Evolutionary conservation across 177 flowering plant species (phyloP).

Genomic region (Tripterygium wilfordii): DNA sequence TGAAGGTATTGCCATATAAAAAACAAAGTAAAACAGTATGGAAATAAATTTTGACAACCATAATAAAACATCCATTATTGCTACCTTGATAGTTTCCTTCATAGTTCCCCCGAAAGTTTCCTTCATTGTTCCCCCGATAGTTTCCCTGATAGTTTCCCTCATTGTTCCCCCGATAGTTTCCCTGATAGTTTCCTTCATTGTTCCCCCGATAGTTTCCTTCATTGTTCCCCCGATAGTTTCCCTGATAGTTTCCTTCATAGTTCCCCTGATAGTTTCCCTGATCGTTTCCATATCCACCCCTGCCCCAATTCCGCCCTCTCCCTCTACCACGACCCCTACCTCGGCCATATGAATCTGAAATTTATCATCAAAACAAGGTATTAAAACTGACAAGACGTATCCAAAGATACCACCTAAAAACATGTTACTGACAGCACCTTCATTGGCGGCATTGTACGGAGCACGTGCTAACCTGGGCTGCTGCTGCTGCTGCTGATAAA

Average conservation of each 20-base stretch:
- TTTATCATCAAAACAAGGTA: background rate
- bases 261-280: conserved; percentile 21
- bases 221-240: too few species aligned
- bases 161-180: too few species aligned
- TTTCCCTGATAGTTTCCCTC: too few species aligned
- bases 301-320: conserved; percentile 46
- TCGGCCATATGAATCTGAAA: conserved; percentile 60
- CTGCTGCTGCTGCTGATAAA: conserved; percentile 42
- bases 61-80: too few species aligned
- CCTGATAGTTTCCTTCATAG: too few species aligned
- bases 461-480: conserved; percentile 42
- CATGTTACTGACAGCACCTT: conserved; percentile 30
- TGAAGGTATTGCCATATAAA: background rate
- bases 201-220: too few species aligned
- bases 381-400: background rate
- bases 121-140: too few species aligned
- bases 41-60: too few species aligned
- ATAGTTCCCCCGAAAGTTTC: too few species aligned
- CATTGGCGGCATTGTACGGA: conserved; percentile 36
- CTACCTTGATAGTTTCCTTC: conserved; percentile 15
- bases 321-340: conserved; percentile 70
- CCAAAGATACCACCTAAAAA: background rate
- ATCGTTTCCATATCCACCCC: too few species aligned
- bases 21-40: too few species aligned
- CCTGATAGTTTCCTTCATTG: too few species aligned